Base-by-base conservation (phyloP, 352 stramenopile species). In the Globisporangium irregulare region DNA sequence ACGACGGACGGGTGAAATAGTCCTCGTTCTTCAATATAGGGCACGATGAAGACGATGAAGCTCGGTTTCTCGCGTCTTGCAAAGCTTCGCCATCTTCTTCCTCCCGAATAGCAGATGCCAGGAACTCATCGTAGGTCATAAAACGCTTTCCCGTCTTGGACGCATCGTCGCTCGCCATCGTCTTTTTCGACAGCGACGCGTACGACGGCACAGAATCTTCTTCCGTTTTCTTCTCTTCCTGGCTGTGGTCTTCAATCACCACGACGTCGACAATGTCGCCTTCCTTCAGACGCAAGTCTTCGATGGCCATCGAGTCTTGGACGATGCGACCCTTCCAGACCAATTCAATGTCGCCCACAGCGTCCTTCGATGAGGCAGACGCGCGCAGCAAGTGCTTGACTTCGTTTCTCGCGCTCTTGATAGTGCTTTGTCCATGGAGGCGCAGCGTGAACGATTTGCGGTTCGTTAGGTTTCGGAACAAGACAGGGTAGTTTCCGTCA, bases 91-190 rank as follows among this genome's bases (percentile, higher is more conserved):
- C 77, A 67, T 86, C 75, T 22, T 87, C 73, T 5, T 69, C 70
- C 36, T 85, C 75, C 7, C 76, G 74, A 62, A 86, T 90, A 4
- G 84, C 83, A 25, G 84, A 87, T 27, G 76, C 78, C 69, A 92
- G 80, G 43, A 92, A 94, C 57, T 92, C 84, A 14, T 92, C 83
- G 66, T 93, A 94, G 9, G 81, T 90, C 81, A 92, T 85, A 64
- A 93, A 94, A 10, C 81, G 83, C 59, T 89, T 89, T 5, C 74
- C 67, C 6, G 78, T 58, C 36, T 63, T 78, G 15, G 55, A 55
- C 22, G 76, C 69, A 12, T 80, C 63, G 34, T 54, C 72, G 41
- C 41, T 54, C 25, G 12, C 60, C 32, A 7, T 86, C 76, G 32
- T 66, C 27, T 83, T 85, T n/a, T 59, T 69, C 15, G 51, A 53